phyloP scores from a whole-genome alignment of 148 eudicot species.

The Spergularia bocconei region DNA sequence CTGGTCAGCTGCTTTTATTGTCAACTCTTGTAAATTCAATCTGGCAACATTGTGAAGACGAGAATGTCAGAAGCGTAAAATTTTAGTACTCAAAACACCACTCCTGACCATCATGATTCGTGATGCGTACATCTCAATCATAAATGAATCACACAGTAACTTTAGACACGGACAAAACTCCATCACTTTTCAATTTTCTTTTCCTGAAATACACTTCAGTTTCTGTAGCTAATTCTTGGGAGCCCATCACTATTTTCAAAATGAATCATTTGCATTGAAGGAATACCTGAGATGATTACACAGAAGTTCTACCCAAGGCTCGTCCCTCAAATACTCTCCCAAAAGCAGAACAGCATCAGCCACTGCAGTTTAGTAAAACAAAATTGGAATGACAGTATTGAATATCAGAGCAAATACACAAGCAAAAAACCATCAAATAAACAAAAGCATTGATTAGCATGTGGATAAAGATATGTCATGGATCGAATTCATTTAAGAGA shows the following conservation, averaged over 20 bases:
- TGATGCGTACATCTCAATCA: no score
- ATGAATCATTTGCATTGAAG: not conserved
- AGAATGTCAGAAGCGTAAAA: no score
- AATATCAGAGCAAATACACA: not conserved
- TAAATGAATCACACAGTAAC: no score
- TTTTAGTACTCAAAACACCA: no score
- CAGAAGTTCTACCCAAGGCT: slow-evolving; percentile 84
- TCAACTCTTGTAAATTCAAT: no score
- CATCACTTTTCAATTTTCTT: not conserved
- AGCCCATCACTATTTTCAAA: not conserved
- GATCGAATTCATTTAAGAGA: not conserved
- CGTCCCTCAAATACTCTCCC: slow-evolving; percentile 86
- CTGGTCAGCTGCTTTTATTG: no score
- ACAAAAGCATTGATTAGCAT: not conserved
- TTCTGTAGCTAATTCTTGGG: not conserved
- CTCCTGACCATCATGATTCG: no score
- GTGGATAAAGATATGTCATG: no score
- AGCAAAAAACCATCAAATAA: not conserved
- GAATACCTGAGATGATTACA: slow-evolving; percentile 71
- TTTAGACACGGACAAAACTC: no score
- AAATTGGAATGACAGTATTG: not conserved
- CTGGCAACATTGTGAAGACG: no score
- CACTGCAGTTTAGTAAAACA: slow-evolving; percentile 46
- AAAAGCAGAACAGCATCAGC: slow-evolving; percentile 64
- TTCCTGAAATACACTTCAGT: not conserved